A percentile compares a stretch with the other conserved stretches of the same genome.
phyloP scores from a whole-genome alignment of 192 early-diverging fungal genomes.

The Jimgerdemannia lactiflua region DNA sequence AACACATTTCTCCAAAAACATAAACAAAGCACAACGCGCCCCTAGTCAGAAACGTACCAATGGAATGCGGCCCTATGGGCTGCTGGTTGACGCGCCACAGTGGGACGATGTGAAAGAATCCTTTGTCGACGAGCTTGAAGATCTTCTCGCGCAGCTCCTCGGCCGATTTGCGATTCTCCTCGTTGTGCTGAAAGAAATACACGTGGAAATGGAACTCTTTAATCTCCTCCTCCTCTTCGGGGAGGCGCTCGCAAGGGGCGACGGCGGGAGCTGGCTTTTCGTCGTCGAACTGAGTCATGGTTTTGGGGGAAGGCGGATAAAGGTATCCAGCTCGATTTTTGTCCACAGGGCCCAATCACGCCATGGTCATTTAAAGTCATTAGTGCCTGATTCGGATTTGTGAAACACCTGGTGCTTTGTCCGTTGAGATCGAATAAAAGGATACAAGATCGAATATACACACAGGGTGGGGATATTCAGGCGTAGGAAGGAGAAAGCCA shows the following conservation, averaged over 20 bases:
- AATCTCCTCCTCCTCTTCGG: constrained; percentile 45
- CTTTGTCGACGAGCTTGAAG: constrained; percentile 33
- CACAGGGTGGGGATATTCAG: too few relatives aligned
- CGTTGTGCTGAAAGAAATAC: constrained; percentile 57
- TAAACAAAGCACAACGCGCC: not conserved
- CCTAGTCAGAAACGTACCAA: constrained; percentile 25
- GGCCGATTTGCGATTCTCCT: constrained; percentile 28
- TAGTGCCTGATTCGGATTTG: too few relatives aligned
- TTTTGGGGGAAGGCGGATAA: not conserved
- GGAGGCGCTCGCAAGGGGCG: constrained; percentile 11
- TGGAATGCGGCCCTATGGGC: constrained; percentile 58
- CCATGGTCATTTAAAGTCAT: too few relatives aligned
- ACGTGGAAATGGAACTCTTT: constrained; percentile 69
- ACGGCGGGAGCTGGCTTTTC: not conserved
- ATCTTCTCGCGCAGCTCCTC: constrained; percentile 38
- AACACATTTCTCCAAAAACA: not conserved
- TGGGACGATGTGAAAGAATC: constrained; percentile 54
- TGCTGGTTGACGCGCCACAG: constrained; percentile 36
- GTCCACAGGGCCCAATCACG: too few relatives aligned
- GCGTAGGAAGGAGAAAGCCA: too few relatives aligned
- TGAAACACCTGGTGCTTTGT: too few relatives aligned
- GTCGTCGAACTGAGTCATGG: not conserved
- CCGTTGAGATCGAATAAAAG: too few relatives aligned
- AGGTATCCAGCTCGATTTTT: too few relatives aligned
- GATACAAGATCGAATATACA: too few relatives aligned